A percentile compares a stretch with the other conserved stretches of the same genome.
phyloP scores from a whole-genome alignment of 441 rosid species.

The Cnidoscolus chayamansa region DNA sequence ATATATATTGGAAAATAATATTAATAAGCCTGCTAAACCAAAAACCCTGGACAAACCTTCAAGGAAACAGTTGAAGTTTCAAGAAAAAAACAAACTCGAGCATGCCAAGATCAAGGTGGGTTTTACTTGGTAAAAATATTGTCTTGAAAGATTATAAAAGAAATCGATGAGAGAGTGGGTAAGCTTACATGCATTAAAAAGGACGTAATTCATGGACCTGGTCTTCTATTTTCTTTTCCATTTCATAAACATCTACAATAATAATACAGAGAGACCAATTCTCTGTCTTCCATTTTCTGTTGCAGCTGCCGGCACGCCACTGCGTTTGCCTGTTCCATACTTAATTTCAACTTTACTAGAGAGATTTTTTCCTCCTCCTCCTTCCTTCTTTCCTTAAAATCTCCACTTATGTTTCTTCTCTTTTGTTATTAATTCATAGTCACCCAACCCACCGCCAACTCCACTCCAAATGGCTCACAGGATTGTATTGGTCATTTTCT shows the following conservation, averaged over 20 bases:
- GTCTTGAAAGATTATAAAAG: neutral
- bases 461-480: constrained; percentile 17
- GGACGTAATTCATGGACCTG: constrained; percentile 2
- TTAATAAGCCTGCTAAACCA: too few relatives aligned
- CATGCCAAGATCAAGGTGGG: too few relatives aligned
- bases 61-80: too few relatives aligned
- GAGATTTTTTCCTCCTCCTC: too few relatives aligned
- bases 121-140: neutral
- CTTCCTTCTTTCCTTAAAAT: neutral
- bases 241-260: too few relatives aligned
- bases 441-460: too few relatives aligned
- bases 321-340: neutral
- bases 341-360: too few relatives aligned
- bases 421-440: neutral
- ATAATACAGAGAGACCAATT: neutral
- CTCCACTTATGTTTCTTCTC: neutral
- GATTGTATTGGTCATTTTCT: neutral
- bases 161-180: constrained; percentile 1
- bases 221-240: neutral
- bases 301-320: constrained; percentile 17
- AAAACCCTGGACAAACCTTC: too few relatives aligned
- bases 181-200: constrained; percentile 8
- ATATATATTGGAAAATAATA: too few relatives aligned
- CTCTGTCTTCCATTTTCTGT: neutral
- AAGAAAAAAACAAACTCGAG: too few relatives aligned